These are phyloP conservation scores for Suillus fuscotomentosus DNA, from an alignment of 768 basidiomycete genomes.

Conservation along the genomic window DNA sequence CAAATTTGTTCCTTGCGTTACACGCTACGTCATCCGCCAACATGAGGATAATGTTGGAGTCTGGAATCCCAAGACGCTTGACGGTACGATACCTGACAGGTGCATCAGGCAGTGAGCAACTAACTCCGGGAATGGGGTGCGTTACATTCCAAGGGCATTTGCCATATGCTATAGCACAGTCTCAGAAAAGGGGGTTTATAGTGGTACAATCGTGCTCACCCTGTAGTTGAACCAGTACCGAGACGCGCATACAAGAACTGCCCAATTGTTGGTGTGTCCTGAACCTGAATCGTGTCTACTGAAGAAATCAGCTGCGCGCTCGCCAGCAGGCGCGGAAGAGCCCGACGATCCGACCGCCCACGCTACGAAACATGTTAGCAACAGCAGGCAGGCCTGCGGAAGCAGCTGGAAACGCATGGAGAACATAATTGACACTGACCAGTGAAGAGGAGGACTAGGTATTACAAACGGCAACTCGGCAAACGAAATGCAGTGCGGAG, in stretches of 20 bases:
- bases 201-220: constrained; percentile 46
- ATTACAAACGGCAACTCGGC: constrained; percentile 26
- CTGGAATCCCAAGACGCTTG: constrained; percentile 95
- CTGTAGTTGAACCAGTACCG: constrained; percentile 99
- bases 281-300: constrained; percentile 34
- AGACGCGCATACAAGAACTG: constrained; percentile 92
- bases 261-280: constrained; percentile 96
- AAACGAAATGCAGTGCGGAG: constrained; percentile 19
- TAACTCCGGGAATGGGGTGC: background rate
- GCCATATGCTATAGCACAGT: constrained; percentile 83
- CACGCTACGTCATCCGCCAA: constrained; percentile 96
- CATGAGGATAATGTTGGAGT: constrained; percentile 99
- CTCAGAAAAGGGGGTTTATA: background rate
- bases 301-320: constrained; percentile 47
- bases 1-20: constrained; percentile 87
- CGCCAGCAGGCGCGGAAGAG: constrained; percentile 21
- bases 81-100: constrained; percentile 89
- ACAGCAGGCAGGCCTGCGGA: constrained; percentile 18
- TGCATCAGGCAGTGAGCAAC: constrained; percentile 7
- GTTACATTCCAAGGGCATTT: constrained; percentile 92
- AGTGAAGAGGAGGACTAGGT: background rate
- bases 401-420: constrained; percentile 26
- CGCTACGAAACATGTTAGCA: constrained; percentile 34
- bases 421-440: background rate
- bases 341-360: constrained; percentile 33